A percentile compares a stretch with the other conserved stretches of the same genome.
Evolutionary conservation across 2,329 filamentous ascomycete species (phyloP).

Genomic region (Colletotrichum kahawae): DNA sequence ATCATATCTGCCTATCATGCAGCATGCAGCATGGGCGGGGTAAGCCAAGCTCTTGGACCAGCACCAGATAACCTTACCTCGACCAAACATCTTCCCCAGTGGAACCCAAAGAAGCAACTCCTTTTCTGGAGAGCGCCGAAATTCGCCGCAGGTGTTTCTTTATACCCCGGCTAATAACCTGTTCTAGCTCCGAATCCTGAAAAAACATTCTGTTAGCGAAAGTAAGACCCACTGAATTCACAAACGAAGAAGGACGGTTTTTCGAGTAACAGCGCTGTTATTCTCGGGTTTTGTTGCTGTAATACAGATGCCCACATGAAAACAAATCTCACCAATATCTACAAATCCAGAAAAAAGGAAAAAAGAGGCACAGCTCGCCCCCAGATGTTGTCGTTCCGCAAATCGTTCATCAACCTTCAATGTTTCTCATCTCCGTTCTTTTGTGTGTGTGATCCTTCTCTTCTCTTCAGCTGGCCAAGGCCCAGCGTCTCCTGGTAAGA

Average conservation of each 20-base stretch:
- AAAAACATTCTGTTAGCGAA: not conserved
- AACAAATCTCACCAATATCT: constrained; percentile 2
- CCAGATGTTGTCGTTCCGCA: not conserved
- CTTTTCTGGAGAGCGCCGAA: not conserved
- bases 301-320: not conserved
- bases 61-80: not conserved
- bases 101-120: not conserved
- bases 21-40: not conserved
- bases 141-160: not conserved
- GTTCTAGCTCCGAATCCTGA: accelerated
- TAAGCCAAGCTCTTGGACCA: not conserved
- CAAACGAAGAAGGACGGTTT: not conserved
- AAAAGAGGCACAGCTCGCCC: not conserved
- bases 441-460: not conserved
- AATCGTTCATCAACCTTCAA: not conserved
- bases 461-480: not conserved
- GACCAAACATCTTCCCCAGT: not conserved
- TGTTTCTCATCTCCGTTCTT: not conserved
- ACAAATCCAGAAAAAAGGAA: not conserved
- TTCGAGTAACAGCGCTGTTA: constrained; percentile 4
- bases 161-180: not conserved
- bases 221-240: not conserved
- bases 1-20: not conserved
- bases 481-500: constrained; percentile 13
- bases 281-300: constrained; percentile 7